These are phyloP conservation scores for Monilinia laxa DNA, from an alignment of 2,329 filamentous ascomycete species.

Conservation along the genomic window DNA sequence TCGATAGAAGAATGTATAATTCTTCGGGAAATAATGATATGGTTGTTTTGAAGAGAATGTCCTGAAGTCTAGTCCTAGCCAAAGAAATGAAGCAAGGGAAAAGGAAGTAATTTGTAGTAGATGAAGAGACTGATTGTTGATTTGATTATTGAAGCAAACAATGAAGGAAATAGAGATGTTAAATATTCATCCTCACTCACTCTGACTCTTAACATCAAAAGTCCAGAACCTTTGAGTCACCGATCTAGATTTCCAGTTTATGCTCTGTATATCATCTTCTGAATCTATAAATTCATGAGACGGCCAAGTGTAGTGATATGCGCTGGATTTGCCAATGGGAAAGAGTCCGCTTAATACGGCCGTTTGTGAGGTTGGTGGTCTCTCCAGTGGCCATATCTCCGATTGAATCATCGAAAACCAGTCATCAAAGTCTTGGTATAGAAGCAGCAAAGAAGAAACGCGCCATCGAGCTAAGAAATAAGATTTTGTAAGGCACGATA, in stretches of 20 bases:
- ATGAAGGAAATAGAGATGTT: slow-evolving; percentile 33
- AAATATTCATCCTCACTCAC: slow-evolving; percentile 35
- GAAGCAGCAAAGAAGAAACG: slow-evolving; percentile 13
- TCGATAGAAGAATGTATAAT: background rate
- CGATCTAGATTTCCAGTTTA: slow-evolving; percentile 24
- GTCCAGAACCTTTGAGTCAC: slow-evolving; percentile 15
- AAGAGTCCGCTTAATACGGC: slow-evolving; percentile 16
- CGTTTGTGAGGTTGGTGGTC: slow-evolving; percentile 29
- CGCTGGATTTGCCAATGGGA: slow-evolving; percentile 40
- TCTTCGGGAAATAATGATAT: slow-evolving; percentile 31
- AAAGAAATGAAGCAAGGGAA: slow-evolving; percentile 31
- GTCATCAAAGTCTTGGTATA: slow-evolving; percentile 19
- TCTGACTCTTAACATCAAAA: slow-evolving; percentile 21
- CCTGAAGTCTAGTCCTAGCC: slow-evolving; percentile 18
- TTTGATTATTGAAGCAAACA: slow-evolving; percentile 34
- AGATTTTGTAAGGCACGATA: background rate
- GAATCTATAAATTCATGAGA: slow-evolving; percentile 41
- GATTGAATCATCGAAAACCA: slow-evolving; percentile 8
- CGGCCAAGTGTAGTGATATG: slow-evolving; percentile 35
- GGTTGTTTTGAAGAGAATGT: slow-evolving; percentile 38
- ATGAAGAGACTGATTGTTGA: slow-evolving; percentile 33
- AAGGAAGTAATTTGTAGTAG: slow-evolving; percentile 34
- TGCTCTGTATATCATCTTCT: slow-evolving; percentile 20
- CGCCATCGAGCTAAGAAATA: background rate
- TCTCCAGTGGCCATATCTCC: slow-evolving; percentile 5